phyloP scores from a whole-genome alignment of 106 monocot genomes.

The Dendrobium huoshanense region DNA sequence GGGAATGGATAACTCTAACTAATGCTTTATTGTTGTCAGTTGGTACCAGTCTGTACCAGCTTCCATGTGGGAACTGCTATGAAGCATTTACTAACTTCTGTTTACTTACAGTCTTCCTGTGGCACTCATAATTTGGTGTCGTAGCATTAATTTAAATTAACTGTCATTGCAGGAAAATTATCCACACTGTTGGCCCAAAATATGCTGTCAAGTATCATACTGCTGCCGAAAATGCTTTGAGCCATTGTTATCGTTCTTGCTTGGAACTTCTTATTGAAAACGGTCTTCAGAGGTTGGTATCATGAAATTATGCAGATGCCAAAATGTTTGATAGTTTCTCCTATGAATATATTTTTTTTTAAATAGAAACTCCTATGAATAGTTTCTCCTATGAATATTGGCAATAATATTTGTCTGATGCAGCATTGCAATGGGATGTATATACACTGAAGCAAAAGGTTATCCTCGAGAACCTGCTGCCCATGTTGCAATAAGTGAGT shows the following conservation, averaged over 20 bases:
- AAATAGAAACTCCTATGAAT: too few species aligned
- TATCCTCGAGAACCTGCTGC: conserved; percentile 99
- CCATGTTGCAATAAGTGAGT: conserved; percentile 99
- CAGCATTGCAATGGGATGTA: conserved; percentile 98
- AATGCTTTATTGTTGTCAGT: background rate
- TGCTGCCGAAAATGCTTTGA: conserved; percentile 97
- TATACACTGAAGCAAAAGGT: conserved; percentile 89
- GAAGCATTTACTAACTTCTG: background rate
- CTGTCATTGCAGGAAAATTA: conserved; percentile 61
- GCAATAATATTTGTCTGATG: conserved; percentile 9
- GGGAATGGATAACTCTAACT: background rate
- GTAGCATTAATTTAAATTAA: background rate
- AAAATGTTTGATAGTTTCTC: background rate
- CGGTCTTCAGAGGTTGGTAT: conserved; percentile 78
- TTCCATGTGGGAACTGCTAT: background rate
- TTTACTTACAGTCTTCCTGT: background rate
- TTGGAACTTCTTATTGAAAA: conserved; percentile 94
- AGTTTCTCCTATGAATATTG: background rate
- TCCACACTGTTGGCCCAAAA: conserved; percentile 98
- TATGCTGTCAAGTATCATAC: conserved; percentile 99
- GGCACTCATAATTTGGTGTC: background rate
- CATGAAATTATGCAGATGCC: background rate
- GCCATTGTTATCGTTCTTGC: conserved; percentile 95
- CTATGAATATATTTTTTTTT: too few species aligned
- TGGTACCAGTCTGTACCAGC: background rate